Conservation (phyloP, 495 filamentous ascomycete species). For the Symbiotaphrina buchneri region DNA sequence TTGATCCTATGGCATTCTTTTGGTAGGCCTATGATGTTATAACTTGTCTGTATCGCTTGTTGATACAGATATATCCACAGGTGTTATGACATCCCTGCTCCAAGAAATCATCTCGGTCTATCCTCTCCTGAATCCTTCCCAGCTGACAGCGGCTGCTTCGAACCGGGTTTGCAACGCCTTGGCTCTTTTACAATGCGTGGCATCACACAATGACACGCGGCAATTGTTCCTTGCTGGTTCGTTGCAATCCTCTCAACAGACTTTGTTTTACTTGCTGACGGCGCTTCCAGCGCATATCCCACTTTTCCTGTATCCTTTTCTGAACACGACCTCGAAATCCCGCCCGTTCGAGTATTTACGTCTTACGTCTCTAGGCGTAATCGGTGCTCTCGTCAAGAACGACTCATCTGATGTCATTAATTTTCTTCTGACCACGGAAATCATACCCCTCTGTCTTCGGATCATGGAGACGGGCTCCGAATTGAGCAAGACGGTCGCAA, state of each 20-base stretch:
- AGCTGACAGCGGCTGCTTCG: conserved; percentile 86
- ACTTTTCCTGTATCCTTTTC: conserved; percentile 92
- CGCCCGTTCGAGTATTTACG: conserved; percentile 96
- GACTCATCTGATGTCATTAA: conserved; percentile 97
- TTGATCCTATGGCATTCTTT: conserved; percentile 98
- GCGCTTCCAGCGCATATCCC: conserved; percentile 73
- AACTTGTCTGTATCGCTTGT: background rate
- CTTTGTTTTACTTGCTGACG: conserved; percentile 7
- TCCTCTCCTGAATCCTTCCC: conserved; percentile 83
- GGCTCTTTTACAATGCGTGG: conserved; percentile 90
- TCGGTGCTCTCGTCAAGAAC: conserved; percentile 95
- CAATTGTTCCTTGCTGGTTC: conserved; percentile 77
- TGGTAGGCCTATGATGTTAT: conserved; percentile 46
- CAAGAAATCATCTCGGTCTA: conserved; percentile 99
- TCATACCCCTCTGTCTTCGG: conserved; percentile 90
- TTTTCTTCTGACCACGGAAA: conserved; percentile 95
- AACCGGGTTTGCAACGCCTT: conserved; percentile 97
- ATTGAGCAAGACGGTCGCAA: conserved; percentile 95
- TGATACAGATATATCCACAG: conserved; percentile 19
- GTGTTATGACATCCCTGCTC: conserved; percentile 92
- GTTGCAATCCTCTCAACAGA: background rate
- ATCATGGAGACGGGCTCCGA: conserved; percentile 99
- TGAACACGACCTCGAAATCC: conserved; percentile 97
- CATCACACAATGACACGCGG: conserved; percentile 90
- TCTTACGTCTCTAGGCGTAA: conserved; percentile 92